Evolutionary conservation across 345 rosid species (phyloP), one percentile per base, ranked within the genome.

Genomic region (Linum tenue): DNA sequence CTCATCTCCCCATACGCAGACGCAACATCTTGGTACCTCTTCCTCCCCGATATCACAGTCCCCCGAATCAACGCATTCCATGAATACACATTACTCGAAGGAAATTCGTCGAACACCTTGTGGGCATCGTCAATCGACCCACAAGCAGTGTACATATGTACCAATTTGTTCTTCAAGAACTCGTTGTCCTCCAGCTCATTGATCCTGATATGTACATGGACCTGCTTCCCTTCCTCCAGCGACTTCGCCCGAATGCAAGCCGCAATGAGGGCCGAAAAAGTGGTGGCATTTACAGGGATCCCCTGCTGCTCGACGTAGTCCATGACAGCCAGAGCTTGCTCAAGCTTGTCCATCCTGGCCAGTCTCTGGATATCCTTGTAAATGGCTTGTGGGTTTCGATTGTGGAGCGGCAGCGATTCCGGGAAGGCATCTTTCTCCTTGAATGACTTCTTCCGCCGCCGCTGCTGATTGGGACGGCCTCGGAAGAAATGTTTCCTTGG

Each of bases 21-120:
- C 43, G 87, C 73, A 66, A 85, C 90, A 69, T 89, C 87, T 37
- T 63, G 66, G 73, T 86, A 92, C 58, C 75, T 62, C 60, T 78
- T 85, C 69, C 78, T 69, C 41, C 97, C 97, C 6, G 84, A 84
- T 37, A 86, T 72, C 48, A 92, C 97, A 48, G 80, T 77, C 16
- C 98, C 98, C 70, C 96, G 80, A 67, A 92, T 84, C 81, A 92
- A 72, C 0, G 97, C 98, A 67, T 92, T 92, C 86, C 94, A 89
- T 0, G 88, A 81, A 40, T 92, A 82, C 63, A 85, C 88, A 22
- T 78, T 82, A 40, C 64, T 69, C 66, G 76, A 69, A 69, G 73
- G 50, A 75, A 86, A 73, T 68, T 76, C 87, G 56, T 80, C 86
- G 71, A 92, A 87, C 62, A 92, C 78, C 75, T 60, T 76, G 63